Evolutionary conservation across 805 yeast species (phyloP), one percentile per base, ranked within the genome.

Genomic region (Barnettozyma californica): DNA sequence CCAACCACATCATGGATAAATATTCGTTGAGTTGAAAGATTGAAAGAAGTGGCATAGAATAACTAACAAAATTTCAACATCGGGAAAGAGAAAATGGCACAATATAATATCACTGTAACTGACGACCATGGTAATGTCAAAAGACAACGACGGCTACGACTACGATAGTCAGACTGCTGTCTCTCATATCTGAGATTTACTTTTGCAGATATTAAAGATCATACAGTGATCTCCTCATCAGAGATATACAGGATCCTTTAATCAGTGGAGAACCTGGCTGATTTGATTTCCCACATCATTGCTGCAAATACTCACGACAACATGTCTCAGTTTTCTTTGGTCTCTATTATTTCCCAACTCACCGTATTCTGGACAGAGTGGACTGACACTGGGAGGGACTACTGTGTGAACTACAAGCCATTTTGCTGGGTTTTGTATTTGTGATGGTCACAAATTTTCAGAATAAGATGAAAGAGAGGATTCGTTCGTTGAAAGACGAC

Each of bases 331-430:
- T 65, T 80, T 38, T 75, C 83, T 6, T 57, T 80, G 34, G 77
- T 80, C 11, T 75, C 84, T 1, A 83, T 80, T 14, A 71, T 80
- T 13, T 80, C 80, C 54, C 66, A 80, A 34, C 85, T 85, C 4
- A 58, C 80, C 46, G 71, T 80, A 6, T 80, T 80, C 56, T 69
- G 81, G 72, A 78, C 83, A 1, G 84, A 84, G 11, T 80, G n/a
- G n/a, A n/a, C n/a, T n/a, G n/a, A n/a, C n/a, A n/a, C n/a, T n/a
- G n/a, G n/a, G n/a, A n/a, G n/a, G n/a, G n/a, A 78, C 57, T 80
- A 76, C 49, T 76, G 77, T 40, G 71, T 73, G 77, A 71, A 72
- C 53, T 73, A 72, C 50, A 57, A 62, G 11, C 47, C 37, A 2
- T 73, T 73, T 52, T 65, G 68, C 1, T 70, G 68, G 53, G 51